phyloP scores from a whole-genome alignment of 1,284 basidiomycete species.

The Hemileia vastatrix region DNA sequence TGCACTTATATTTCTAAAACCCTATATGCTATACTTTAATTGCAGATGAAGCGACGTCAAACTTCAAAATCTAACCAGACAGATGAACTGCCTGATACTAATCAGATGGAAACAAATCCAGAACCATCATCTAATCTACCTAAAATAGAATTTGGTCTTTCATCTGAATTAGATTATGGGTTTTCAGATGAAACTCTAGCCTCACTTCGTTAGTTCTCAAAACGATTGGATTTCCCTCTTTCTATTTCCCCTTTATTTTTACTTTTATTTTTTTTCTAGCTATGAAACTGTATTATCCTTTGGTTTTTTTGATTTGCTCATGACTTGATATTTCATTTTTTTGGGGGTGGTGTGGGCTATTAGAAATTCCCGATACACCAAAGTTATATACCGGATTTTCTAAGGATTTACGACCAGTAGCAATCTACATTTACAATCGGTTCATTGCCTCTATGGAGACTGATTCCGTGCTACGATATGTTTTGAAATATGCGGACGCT shows the following conservation, averaged over 20 bases:
- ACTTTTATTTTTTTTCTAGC: not conserved
- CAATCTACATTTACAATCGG: slow-evolving; percentile 19
- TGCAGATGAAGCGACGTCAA: no score
- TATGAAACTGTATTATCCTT: no score
- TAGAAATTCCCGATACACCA: slow-evolving; percentile 8
- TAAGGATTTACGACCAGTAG: slow-evolving; percentile 5
- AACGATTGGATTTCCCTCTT: not conserved
- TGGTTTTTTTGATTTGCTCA: not conserved
- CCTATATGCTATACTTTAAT: not conserved
- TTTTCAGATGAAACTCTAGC: not conserved
- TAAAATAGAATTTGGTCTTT: not conserved
- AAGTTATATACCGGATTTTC: slow-evolving; percentile 5
- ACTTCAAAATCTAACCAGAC: not conserved
- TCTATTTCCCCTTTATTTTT: not conserved
- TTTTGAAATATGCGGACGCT: no score
- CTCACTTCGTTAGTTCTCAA: not conserved
- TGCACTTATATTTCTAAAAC: no score
- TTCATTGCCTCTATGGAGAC: slow-evolving; percentile 14
- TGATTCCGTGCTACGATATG: slow-evolving; percentile 10
- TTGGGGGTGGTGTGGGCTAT: not conserved
- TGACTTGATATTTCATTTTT: not conserved
- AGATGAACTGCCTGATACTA: not conserved
- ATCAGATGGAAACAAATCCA: not conserved
- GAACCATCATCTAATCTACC: not conserved
- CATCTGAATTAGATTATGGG: not conserved